These are phyloP conservation scores for Xylaria cubensis DNA, from an alignment of 495 filamentous ascomycete species.

Conservation along the genomic window DNA sequence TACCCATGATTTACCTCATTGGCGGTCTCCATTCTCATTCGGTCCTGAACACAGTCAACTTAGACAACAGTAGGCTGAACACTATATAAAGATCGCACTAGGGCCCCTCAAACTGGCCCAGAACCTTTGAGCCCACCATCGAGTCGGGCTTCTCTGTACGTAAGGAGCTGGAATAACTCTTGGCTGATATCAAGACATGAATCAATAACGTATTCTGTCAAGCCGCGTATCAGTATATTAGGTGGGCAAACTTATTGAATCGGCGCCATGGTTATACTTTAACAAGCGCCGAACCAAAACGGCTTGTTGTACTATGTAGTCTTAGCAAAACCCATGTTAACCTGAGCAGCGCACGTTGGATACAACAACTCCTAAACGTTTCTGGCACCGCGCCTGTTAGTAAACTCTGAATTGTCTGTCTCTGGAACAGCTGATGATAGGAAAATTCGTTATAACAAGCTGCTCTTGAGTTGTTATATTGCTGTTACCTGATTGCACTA, in stretches of 20 bases:
- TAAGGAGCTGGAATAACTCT: background rate
- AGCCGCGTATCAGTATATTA: background rate
- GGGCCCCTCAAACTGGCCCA: background rate
- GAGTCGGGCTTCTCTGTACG: background rate
- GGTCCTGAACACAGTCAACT: background rate
- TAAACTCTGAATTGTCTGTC: background rate
- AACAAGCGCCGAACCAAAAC: background rate
- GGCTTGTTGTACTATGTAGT: background rate
- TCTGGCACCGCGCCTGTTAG: background rate
- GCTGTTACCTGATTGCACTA: background rate
- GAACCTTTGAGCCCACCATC: background rate
- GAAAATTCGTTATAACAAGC: background rate
- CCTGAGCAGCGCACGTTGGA: background rate
- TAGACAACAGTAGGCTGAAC: background rate
- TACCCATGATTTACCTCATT: background rate
- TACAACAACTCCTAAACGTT: background rate
- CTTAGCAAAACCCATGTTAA: background rate
- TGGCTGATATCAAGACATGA: background rate
- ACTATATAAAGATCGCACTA: background rate
- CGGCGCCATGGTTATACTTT: background rate
- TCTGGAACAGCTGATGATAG: background rate
- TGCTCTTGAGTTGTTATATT: background rate
- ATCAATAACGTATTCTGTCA: background rate
- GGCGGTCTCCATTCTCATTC: no score
- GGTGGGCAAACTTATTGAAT: background rate